Percentiles rank a stretch among this genome's conserved stretches.
phyloP scores from a whole-genome alignment of 1,139 yeast genomes.

The Suhomyces terraborum region DNA sequence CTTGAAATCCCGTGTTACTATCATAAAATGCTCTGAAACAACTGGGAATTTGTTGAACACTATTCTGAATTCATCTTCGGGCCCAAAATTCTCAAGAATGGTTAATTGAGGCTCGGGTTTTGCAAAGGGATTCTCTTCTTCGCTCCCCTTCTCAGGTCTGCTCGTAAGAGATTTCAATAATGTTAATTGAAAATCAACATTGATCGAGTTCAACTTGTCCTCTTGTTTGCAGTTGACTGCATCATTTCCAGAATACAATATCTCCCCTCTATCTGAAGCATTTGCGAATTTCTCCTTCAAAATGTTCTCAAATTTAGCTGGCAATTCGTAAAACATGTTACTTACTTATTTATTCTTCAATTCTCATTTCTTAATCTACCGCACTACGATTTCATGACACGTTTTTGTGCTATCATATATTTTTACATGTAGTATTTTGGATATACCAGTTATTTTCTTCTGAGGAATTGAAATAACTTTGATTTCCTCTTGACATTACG shows the following conservation, averaged over 20 bases:
- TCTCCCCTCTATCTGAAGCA: slow-evolving; percentile 28
- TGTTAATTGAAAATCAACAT: slow-evolving; percentile 33
- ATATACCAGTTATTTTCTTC: slow-evolving; percentile 9
- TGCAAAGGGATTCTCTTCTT: slow-evolving; percentile 67
- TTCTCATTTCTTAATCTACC: background rate
- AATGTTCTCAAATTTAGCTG: slow-evolving; percentile 27
- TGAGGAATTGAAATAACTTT: slow-evolving; percentile 23
- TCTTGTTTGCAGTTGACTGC: slow-evolving; percentile 28
- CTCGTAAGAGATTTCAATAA: slow-evolving; percentile 46
- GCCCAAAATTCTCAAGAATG: slow-evolving; percentile 54
- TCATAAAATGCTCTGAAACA: slow-evolving; percentile 71
- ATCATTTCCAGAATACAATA: slow-evolving; percentile 36
- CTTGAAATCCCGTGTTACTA: slow-evolving; percentile 72
- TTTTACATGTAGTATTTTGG: background rate
- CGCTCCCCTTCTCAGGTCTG: slow-evolving; percentile 55
- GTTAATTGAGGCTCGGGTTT: slow-evolving; percentile 79
- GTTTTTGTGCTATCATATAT: background rate
- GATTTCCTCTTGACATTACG: slow-evolving; percentile 16
- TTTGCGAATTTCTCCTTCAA: slow-evolving; percentile 29
- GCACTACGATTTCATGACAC: no score
- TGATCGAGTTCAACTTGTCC: slow-evolving; percentile 22
- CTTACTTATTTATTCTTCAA: background rate
- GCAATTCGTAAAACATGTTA: slow-evolving; percentile 27
- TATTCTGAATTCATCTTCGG: slow-evolving; percentile 53
- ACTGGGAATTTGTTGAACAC: slow-evolving; percentile 87